Conservation (phyloP, 225 moss, liverwort and hornwort genomes). For the Straminergon stramineum region DNA sequence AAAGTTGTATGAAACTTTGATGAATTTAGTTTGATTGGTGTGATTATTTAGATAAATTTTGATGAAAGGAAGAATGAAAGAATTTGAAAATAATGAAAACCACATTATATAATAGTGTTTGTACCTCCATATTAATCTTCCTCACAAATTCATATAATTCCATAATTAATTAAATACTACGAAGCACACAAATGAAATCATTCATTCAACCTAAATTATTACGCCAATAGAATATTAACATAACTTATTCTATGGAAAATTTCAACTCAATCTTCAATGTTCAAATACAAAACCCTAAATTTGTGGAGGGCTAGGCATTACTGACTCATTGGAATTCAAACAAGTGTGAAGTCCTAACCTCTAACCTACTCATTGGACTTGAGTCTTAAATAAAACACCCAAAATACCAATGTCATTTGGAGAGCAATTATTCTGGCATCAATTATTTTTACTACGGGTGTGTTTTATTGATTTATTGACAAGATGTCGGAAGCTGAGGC, state of each 20-base stretch:
- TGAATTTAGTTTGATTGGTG: neutral
- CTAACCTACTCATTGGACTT: neutral
- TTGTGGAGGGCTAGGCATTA: neutral
- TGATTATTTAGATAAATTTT: neutral
- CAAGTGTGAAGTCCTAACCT: neutral
- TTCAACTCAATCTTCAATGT: neutral
- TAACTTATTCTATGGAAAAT: neutral
- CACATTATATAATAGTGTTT: no score
- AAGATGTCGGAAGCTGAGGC: constrained; percentile 5
- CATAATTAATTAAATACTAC: neutral
- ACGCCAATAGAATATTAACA: neutral
- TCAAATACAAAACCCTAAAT: neutral
- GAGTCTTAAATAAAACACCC: neutral
- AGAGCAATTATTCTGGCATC: neutral
- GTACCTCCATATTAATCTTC: neutral
- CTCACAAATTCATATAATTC: rapidly evolving
- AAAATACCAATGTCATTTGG: neutral
- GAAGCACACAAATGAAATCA: neutral
- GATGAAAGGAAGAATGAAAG: no score
- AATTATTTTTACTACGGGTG: neutral
- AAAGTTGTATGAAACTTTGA: neutral
- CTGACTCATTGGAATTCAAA: neutral
- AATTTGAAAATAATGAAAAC: no score
- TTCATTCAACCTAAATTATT: neutral
- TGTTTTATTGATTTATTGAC: neutral